Base-by-base conservation (phyloP, 2,329 filamentous ascomycete genomes). In the Cladosporium sp. region DNA sequence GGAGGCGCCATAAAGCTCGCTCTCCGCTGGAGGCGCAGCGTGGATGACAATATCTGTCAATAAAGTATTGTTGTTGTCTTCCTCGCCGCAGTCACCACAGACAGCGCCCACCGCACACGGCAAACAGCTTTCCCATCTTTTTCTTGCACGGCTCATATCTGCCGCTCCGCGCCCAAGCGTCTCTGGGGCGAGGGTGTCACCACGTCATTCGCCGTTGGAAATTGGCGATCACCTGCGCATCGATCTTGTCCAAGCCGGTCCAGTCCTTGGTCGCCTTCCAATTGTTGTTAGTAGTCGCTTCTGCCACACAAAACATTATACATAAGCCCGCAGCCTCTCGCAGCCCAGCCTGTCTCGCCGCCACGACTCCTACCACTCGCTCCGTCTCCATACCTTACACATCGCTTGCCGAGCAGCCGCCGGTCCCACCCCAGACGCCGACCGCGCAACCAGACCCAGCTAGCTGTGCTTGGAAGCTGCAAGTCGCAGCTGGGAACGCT, bases 171-270 rank as follows among this genome's bases (percentile, higher is more conserved):
- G 43, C 43, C 43, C 51, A 38, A 54, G 38, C 51, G 51, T 54
- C 39, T 50, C 51, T 54, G 51, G 51, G 40, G 51, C 17, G 15
- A 47, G 30, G 25, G 43, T 47, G 22, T 47, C 43, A 17, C 43
- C 37, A 54, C 51, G 51, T 54, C 51, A 54, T 54, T 54, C 25
- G 43, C 43, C 43, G 43, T 47, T 47, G 28, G 22, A 14, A 47
- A 47, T 47, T 47, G 43, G 43, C 43, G 43, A 47, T 47, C 43
- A 30, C 43, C 43, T 25, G 43, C 28, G 25, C 43, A 28, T 47
- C 25, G 43, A 47, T 30, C 43, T 47, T 47, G 43, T 30, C 25
- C 15, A 15, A 15, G 43, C 25, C 30, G 8, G 30, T n/a, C n/a
- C n/a, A n/a, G n/a, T n/a, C n/a, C n/a, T n/a, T n/a, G n/a, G n/a